Base-by-base conservation (phyloP, 129 eudicot genomes). In the Apium graveolens region DNA sequence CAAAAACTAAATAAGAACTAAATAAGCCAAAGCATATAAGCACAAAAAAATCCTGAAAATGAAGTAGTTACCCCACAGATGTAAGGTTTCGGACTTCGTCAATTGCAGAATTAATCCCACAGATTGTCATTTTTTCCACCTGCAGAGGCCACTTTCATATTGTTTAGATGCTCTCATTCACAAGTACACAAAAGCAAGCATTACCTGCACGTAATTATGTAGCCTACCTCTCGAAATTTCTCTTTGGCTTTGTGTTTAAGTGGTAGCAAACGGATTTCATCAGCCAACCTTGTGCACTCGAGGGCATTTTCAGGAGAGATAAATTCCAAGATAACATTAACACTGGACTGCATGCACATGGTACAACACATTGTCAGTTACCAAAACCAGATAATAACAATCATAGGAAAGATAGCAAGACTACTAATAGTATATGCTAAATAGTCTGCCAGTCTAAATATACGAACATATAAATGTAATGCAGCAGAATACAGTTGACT, bases 231-330 rank as follows among this genome's bases (percentile, higher is more conserved):
- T 26, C 85, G 76, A 81, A 86, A 76, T 76, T 84, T 88, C 80
- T 80, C 84, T 87, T 83, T 92, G 73, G 99, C 91, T 88, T 89
- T 92, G 86, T 96, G 97, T 76, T 81, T 76, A 43, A 66, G 62
- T 48, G 99, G 99, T 76, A 96, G 97, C 78, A 73, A 85, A 63
- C 97, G 97, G 43, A 90, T 83, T 86, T 96, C 95, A 55, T 96
- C 94, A 39, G 84, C 86, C 90, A 96, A 63, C 49, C 90, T 87
- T 82, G 87, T 73, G 86, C 95, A 88, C 84, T 87, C 90, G 13
- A 88, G 53, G 43, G 90, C 95, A 82, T 86, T 96, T 86, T 96
- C 97, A 11, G 99, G 99, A 43, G 99, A 96, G 62, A 96, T 81
- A 87, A 90, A 92, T 80, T 91, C 87, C 85, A 90, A 32, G 45